Base-by-base conservation (phyloP, 164 flowering plant genomes). In the Stephania japonica region DNA sequence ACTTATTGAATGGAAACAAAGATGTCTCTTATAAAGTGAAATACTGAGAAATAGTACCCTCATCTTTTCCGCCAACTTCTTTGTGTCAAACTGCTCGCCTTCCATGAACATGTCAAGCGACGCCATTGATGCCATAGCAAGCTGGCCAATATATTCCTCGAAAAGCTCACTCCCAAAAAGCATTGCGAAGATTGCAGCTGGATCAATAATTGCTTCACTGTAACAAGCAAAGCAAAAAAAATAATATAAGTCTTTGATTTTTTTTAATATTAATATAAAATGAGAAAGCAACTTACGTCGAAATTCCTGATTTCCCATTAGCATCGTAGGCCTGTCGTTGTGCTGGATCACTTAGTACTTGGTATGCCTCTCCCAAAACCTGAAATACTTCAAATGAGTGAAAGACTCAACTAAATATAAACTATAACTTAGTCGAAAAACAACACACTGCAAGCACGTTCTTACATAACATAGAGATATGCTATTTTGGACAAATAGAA, bases 51-150 rank as follows among this genome's bases (percentile, higher is more conserved):
- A 68, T 25, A 19, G 27, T 87, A 93, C 98, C 90, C 90, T 85
- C 98, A 96, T 93, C 85, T 90, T 88, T 68, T 96, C 98, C 78
- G 91, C 97, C 79, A 96, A 74, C 81, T 91, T 91, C 85, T 87
- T 90, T 65, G 91, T 71, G 88, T 96, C 97, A 77, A 96, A 76
- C 49, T 87, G 89, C 68, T 93, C 98, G 43, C 90, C 91, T 78
- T 93, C 98, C 44, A 91, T 78, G 83, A 86, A 90, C 53, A 93
- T 85, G 84, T 96, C 98, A 77, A 91, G 82, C 64, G 99, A 96
- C 78, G 99, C 98, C 98, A 96, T 90, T 70, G 99, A 96, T 76
- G 97, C 97, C 98, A 96, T 93, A 42, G 99, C 98, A 80, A 93
- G 95, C 85, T 96, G 95, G 68, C 99, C 99, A 70, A 96, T 92